Evolutionary conservation across 352 stramenopile genomes (phyloP).

Genomic region (Phytophthora agathidicida): DNA sequence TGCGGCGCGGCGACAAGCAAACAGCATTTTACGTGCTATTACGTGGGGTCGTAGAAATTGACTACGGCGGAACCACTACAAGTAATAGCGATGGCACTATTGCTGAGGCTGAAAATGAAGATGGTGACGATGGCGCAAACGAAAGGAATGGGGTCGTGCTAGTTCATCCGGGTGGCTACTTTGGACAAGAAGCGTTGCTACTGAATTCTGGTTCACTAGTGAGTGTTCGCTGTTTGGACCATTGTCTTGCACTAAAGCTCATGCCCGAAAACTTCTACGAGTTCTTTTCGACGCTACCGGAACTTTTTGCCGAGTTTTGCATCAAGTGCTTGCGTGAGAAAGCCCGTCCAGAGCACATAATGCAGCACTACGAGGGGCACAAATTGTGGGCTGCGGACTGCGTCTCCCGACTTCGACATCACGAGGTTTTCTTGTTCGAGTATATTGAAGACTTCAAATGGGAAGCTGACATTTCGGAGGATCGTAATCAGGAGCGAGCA

Average conservation of each 20-base stretch:
- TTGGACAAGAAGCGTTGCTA: conserved; percentile 72
- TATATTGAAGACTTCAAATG: conserved; percentile 75
- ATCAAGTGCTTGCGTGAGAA: conserved; percentile 68
- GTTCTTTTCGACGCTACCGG: conserved; percentile 60
- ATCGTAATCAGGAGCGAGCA: conserved; percentile 54
- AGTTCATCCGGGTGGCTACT: conserved; percentile 62
- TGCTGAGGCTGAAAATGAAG: conserved; percentile 7
- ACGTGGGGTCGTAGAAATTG: conserved; percentile 43
- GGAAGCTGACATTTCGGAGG: conserved; percentile 55
- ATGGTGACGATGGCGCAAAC: neutral
- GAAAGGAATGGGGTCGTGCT: conserved; percentile 33
- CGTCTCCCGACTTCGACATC: conserved; percentile 43
- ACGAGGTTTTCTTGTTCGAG: conserved; percentile 66
- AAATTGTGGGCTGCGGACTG: conserved; percentile 67
- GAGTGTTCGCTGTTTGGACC: conserved; percentile 39
- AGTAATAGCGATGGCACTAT: too few relatives aligned
- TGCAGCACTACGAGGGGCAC: conserved; percentile 73
- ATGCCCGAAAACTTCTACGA: conserved; percentile 45
- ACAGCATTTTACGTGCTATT: conserved; percentile 57
- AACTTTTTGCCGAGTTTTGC: conserved; percentile 72
- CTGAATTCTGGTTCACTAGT: conserved; percentile 45
- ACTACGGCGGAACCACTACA: conserved; percentile 32
- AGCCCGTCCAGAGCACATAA: conserved; percentile 53
- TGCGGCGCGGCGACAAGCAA: conserved; percentile 31
- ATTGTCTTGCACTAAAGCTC: conserved; percentile 57